These are phyloP conservation scores for Teunomyces pallodes DNA, from an alignment of 805 yeast species.

Conservation along the genomic window DNA sequence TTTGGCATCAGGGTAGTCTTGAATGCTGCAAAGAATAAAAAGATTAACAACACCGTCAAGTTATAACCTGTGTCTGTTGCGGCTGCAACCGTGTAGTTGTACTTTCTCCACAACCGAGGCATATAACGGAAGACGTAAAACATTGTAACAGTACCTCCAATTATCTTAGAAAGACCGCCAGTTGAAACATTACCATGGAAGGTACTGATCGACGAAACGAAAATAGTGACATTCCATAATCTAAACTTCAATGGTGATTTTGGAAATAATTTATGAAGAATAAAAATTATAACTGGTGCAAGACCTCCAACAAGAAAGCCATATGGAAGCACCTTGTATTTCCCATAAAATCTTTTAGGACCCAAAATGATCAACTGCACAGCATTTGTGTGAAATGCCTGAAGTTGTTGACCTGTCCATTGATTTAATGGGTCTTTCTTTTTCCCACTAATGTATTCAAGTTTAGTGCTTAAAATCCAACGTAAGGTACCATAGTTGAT, in stretches of 20 bases:
- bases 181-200: slow-evolving; percentile 25
- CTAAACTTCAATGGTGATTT: slow-evolving; percentile 14
- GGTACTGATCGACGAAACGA: slow-evolving; percentile 21
- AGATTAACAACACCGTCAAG: slow-evolving; percentile 17
- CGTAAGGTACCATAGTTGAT: slow-evolving; percentile 21
- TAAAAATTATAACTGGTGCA: slow-evolving; percentile 16
- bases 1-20: slow-evolving; percentile 17
- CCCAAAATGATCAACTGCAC: slow-evolving; percentile 24
- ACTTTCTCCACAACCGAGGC: slow-evolving; percentile 20
- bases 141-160: slow-evolving; percentile 23
- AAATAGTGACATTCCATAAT: slow-evolving; percentile 25
- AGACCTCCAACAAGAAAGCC: slow-evolving; percentile 20
- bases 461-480: slow-evolving; percentile 20
- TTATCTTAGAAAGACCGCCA: slow-evolving; percentile 19
- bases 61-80: slow-evolving; percentile 26
- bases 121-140: slow-evolving; percentile 17
- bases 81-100: slow-evolving; percentile 24
- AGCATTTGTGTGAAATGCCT: slow-evolving; percentile 21
- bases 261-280: slow-evolving; percentile 17
- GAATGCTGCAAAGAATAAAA: slow-evolving; percentile 14
- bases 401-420: slow-evolving; percentile 24
- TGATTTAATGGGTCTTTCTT: slow-evolving; percentile 22
- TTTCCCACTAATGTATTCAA: slow-evolving; percentile 19
- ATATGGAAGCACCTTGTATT: slow-evolving; percentile 21
- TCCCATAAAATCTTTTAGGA: slow-evolving; percentile 18